phyloP scores from a whole-genome alignment of 179 eudicot species.

The Nepenthes alata region DNA sequence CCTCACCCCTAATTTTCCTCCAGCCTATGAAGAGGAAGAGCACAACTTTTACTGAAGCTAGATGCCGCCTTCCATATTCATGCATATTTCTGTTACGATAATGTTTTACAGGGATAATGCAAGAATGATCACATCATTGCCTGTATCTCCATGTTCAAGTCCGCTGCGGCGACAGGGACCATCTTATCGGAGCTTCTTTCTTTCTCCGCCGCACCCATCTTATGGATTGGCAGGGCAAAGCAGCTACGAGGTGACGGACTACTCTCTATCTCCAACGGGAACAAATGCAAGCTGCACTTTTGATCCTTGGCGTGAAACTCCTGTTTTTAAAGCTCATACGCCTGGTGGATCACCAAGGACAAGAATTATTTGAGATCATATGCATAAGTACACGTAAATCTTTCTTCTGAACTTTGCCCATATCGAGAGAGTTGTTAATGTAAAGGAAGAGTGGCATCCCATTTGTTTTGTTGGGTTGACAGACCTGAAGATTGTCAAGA shows the following conservation, averaged over 20 bases:
- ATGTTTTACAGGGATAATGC: slow-evolving; percentile 43
- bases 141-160: slow-evolving; percentile 88
- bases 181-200: slow-evolving; percentile 46
- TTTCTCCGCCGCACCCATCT: slow-evolving; percentile 78
- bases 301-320: slow-evolving; percentile 59
- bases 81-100: background rate
- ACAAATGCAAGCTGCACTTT: slow-evolving; percentile 32
- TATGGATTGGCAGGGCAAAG: slow-evolving; percentile 44
- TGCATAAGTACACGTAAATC: slow-evolving; percentile 3
- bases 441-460: background rate
- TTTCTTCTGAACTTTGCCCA: slow-evolving; percentile 8
- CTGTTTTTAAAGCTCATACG: slow-evolving; percentile 45
- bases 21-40: background rate
- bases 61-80: background rate
- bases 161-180: slow-evolving; percentile 60
- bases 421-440: slow-evolving; percentile 11
- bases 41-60: too few species aligned
- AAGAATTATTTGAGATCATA: slow-evolving; percentile 18
- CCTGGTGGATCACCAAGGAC: slow-evolving; percentile 57
- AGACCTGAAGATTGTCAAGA: too few species aligned
- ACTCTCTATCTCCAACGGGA: slow-evolving; percentile 38
- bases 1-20: background rate
- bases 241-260: slow-evolving; percentile 30
- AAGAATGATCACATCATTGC: slow-evolving; percentile 70
- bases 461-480: too few species aligned